Conservation (phyloP, 2,329 filamentous ascomycete species). For the Fusarium sterilihyphosum region DNA sequence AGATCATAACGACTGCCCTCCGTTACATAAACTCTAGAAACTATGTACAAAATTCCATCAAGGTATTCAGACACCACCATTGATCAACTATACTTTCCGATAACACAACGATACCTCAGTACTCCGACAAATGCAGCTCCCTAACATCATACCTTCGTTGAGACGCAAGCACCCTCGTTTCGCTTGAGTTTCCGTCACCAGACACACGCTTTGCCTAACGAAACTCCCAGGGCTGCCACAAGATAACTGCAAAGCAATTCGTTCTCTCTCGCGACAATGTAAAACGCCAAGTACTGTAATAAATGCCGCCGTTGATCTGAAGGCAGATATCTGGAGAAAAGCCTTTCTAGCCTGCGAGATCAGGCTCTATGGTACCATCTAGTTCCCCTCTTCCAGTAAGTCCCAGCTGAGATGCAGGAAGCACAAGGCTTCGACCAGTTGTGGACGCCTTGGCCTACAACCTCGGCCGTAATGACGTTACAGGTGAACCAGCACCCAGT, state of each 20-base stretch:
- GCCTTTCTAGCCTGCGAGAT: neutral
- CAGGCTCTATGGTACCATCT: neutral
- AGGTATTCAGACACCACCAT: neutral
- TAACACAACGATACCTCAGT: fast-evolving
- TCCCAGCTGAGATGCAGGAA: neutral
- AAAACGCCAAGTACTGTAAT: fast-evolving
- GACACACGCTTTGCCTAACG: fast-evolving
- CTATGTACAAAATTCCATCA: neutral
- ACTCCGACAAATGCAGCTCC: too few relatives aligned
- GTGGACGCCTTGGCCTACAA: neutral
- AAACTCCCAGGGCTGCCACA: neutral
- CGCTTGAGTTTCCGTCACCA: neutral
- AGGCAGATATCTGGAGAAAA: fast-evolving
- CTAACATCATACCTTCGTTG: too few relatives aligned
- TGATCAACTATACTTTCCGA: fast-evolving
- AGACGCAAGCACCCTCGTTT: fast-evolving
- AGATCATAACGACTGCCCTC: neutral
- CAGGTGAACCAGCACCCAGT: neutral
- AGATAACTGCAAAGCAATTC: neutral
- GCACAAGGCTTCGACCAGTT: neutral
- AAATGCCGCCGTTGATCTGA: fast-evolving
- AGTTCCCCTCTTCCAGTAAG: neutral
- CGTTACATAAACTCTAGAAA: fast-evolving
- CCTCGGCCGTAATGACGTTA: neutral
- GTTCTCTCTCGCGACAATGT: fast-evolving